Conservation (phyloP, 1,139 yeast species). For the Debaryomyces robertsiae region DNA sequence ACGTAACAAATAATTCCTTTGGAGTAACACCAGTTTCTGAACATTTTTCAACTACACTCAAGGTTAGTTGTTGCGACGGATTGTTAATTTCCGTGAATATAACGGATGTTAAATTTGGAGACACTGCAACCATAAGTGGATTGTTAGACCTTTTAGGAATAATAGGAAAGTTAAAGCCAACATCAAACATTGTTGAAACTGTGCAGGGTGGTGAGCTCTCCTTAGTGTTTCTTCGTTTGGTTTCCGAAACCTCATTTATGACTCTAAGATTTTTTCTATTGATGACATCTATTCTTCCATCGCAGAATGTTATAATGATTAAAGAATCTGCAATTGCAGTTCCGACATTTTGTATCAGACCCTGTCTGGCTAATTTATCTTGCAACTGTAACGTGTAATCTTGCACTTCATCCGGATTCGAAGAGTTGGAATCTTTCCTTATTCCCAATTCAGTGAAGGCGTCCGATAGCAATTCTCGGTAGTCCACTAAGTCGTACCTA, state of each 20-base stretch:
- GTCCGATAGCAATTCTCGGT: constrained; percentile 28
- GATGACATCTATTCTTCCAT: constrained; percentile 47
- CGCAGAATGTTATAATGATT: constrained; percentile 32
- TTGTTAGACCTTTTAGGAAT: constrained; percentile 21
- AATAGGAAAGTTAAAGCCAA: constrained; percentile 55
- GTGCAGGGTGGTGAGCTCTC: constrained; percentile 24
- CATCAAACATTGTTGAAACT: constrained; percentile 53
- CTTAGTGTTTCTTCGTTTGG: constrained; percentile 1
- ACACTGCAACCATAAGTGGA: constrained; percentile 48
- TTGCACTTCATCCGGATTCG: constrained; percentile 10
- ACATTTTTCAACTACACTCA: constrained; percentile 33
- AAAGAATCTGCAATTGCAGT: constrained; percentile 28
- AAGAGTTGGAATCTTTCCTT: constrained; percentile 24
- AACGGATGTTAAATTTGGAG: constrained; percentile 61
- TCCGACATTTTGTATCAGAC: constrained; percentile 24
- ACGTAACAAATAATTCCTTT: constrained; percentile 40
- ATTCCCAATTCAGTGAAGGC: constrained; percentile 38
- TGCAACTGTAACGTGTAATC: constrained; percentile 23
- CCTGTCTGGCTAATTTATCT: constrained; percentile 27
- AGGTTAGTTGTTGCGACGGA: constrained; percentile 22
- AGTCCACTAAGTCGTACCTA: constrained; percentile 39
- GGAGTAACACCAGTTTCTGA: constrained; percentile 23
- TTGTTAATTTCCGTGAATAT: constrained; percentile 35
- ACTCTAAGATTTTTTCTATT: constrained; percentile 36
- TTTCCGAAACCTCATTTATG: constrained; percentile 14